These are phyloP conservation scores for Candida germanica DNA, from an alignment of 805 yeast species.

Conservation along the genomic window DNA sequence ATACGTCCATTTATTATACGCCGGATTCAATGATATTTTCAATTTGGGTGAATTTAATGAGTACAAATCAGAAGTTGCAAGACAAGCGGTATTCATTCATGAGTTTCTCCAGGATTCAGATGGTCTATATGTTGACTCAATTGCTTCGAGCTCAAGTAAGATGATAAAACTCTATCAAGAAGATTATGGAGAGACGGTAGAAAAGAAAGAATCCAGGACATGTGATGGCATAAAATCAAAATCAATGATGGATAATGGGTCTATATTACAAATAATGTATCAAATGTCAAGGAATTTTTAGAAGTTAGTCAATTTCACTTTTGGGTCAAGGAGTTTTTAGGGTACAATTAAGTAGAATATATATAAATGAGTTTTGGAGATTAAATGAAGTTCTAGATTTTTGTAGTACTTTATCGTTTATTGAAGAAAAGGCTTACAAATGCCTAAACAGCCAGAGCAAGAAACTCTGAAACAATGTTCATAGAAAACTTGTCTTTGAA, in stretches of 20 bases:
- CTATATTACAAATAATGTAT: slow-evolving; percentile 16
- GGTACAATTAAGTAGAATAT: too few species aligned
- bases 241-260: slow-evolving; percentile 16
- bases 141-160: slow-evolving; percentile 3
- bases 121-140: slow-evolving; percentile 13
- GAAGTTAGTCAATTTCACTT: background rate
- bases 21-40: slow-evolving; percentile 21
- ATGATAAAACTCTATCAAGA: slow-evolving; percentile 9
- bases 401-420: background rate
- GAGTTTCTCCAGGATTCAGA: slow-evolving; percentile 15
- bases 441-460: slow-evolving; percentile 1
- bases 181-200: slow-evolving; percentile 4
- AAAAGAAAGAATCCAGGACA: background rate
- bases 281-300: slow-evolving; percentile 9
- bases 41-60: background rate
- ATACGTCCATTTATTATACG: slow-evolving; percentile 21
- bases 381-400: background rate
- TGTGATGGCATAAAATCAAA: slow-evolving; percentile 11
- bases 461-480: slow-evolving; percentile 7
- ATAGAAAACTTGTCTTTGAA: slow-evolving; percentile 18
- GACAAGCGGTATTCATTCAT: slow-evolving; percentile 15
- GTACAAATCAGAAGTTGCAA: slow-evolving; percentile 11
- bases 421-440: too few species aligned
- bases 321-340: background rate
- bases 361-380: background rate